Evolutionary conservation across 1,284 basidiomycete genomes (phyloP), one percentile per base, ranked within the genome.

Genomic region (Ganoderma meredithae): DNA sequence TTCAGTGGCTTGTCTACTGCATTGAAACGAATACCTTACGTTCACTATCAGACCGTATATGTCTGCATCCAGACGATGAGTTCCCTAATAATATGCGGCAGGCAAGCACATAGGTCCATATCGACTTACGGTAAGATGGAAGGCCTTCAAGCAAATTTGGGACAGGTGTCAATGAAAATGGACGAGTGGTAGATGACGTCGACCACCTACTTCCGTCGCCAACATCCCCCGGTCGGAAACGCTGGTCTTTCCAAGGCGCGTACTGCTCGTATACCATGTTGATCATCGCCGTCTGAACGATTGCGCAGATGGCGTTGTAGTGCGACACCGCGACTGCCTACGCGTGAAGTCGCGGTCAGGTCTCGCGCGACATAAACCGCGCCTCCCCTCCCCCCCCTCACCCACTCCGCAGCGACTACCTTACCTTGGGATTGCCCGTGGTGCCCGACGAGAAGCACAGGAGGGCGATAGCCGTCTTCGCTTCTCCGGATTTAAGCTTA

Each of bases 381-480:
- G n/a, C n/a, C n/a, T n/a, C n/a, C n/a, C n/a, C n/a, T n/a, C n/a
- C n/a, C n/a, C n/a, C n/a, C n/a, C n/a, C n/a, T n/a, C n/a, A n/a
- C n/a, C n/a, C n/a, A n/a, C n/a, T n/a, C n/a, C n/a, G n/a, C n/a
- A n/a, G n/a, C n/a, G n/a, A n/a, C n/a, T n/a, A n/a, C n/a, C n/a
- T n/a, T n/a, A 88, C 90, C 84, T 94, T 94, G 1, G 93, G 91
- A 72, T 86, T 88, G 9, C 92, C 92, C 71, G 93, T 95, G 1
- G 94, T 95, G n/a, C 93, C 93, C 60, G 89, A 92, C 0, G 91
- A 93, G 77, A 95, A 93, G 56, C 84, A 89, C 40, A 93, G 79
- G 70, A 94, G 88, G 0, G 92, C 93, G 6, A 92, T 70, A 66
- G 88, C 87, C 10, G 80, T 86, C 75, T 83, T 86, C 17, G 82